These are phyloP conservation scores for Candida piceae DNA, from an alignment of 805 yeast genomes.

Conservation along the genomic window DNA sequence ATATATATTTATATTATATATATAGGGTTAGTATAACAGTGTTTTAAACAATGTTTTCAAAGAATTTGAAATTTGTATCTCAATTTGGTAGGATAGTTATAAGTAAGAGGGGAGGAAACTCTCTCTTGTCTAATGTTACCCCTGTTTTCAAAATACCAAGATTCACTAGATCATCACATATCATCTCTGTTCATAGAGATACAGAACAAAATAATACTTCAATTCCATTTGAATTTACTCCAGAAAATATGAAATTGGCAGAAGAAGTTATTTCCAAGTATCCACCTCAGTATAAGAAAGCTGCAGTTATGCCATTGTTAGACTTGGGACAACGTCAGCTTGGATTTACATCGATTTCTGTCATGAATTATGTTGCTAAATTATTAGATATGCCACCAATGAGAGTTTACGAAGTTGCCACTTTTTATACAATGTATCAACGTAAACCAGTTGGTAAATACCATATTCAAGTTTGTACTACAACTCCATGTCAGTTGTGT, in stretches of 20 bases:
- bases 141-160: background rate
- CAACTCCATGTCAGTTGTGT: constrained; percentile 85
- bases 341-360: constrained; percentile 81
- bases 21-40: too few species aligned
- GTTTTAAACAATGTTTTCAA: too few species aligned
- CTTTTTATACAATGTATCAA: constrained; percentile 88
- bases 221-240: constrained; percentile 66
- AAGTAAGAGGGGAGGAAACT: too few species aligned
- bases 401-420: constrained; percentile 91
- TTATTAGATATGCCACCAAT: constrained; percentile 84
- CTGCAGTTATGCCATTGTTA: constrained; percentile 81
- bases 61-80: too few species aligned
- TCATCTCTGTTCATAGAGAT: constrained; percentile 65
- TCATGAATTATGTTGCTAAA: constrained; percentile 87
- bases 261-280: constrained; percentile 69
- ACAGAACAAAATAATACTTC: constrained; percentile 60
- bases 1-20: too few species aligned
- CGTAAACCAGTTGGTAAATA: constrained; percentile 82
- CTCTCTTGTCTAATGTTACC: background rate
- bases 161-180: constrained; percentile 23
- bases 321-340: constrained; percentile 84
- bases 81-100: too few species aligned
- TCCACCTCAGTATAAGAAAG: constrained; percentile 82
- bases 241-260: constrained; percentile 65
- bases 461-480: constrained; percentile 81